Evolutionary conservation across 2,329 filamentous ascomycete genomes (phyloP).

Genomic region (Aspergillus transmontanensis): DNA sequence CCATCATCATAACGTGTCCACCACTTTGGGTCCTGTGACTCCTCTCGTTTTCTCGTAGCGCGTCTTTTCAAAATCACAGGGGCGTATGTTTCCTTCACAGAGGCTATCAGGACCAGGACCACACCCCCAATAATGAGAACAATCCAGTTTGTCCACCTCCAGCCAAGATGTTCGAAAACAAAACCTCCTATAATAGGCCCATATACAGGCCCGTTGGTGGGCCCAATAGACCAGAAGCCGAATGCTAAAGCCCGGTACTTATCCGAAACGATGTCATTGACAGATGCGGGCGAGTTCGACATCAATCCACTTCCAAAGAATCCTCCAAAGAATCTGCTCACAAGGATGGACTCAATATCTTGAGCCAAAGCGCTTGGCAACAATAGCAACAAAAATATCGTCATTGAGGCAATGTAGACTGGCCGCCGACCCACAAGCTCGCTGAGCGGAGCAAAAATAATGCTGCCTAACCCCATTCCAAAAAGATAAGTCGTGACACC

Average conservation of each 20-base stretch:
- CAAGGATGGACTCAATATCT: conserved; percentile 68
- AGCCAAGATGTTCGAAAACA: conserved; percentile 66
- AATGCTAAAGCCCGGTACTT: no score
- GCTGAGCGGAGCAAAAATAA: conserved; percentile 69
- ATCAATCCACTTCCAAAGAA: conserved; percentile 76
- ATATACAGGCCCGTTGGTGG: no score
- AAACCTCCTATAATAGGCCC: conserved; percentile 68
- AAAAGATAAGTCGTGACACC: conserved; percentile 76
- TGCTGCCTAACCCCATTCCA: conserved; percentile 67
- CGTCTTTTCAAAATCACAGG: conserved; percentile 68
- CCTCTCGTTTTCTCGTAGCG: conserved; percentile 62
- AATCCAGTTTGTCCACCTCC: conserved; percentile 84
- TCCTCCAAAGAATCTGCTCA: conserved; percentile 71
- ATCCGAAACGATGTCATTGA: conserved; percentile 49
- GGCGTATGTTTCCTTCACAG: conserved; percentile 72
- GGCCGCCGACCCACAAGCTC: conserved; percentile 42
- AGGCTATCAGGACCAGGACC: conserved; percentile 59
- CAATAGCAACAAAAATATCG: conserved; percentile 65
- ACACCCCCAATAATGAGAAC: conserved; percentile 69
- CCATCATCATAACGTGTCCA: conserved; percentile 77
- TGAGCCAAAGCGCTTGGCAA: conserved; percentile 69
- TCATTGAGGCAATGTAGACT: conserved; percentile 67
- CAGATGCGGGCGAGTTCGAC: conserved; percentile 74
- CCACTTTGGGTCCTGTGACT: conserved; percentile 68
- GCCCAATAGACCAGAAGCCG: no score